These are phyloP conservation scores for Penicillium nordicum DNA, from an alignment of 2,329 filamentous ascomycete genomes.

Conservation along the genomic window DNA sequence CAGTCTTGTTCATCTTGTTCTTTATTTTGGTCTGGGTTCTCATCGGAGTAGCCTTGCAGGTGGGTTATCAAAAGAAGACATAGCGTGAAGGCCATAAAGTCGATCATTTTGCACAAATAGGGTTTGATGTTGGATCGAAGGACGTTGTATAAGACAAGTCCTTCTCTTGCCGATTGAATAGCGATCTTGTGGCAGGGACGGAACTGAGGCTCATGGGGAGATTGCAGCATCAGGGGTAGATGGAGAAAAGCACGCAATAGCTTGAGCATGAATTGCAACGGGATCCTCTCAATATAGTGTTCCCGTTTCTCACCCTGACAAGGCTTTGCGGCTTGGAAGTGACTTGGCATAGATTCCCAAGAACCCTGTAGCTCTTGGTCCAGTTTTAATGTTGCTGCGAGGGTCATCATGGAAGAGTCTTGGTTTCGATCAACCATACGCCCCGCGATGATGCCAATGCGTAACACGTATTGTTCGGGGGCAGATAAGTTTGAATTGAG, in stretches of 20 bases:
- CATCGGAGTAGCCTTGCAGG: constrained; percentile 37
- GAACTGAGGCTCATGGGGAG: constrained; percentile 35
- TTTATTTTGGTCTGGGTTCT: constrained; percentile 18
- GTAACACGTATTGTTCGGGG: constrained; percentile 30
- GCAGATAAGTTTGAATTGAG: constrained; percentile 15
- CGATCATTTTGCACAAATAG: constrained; percentile 46
- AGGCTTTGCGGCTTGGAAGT: constrained; percentile 29
- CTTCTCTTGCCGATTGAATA: constrained; percentile 43
- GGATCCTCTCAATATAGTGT: constrained; percentile 32
- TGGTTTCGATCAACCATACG: constrained; percentile 45
- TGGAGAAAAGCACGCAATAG: constrained; percentile 43
- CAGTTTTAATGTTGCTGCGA: constrained; percentile 40
- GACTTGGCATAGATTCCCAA: constrained; percentile 28
- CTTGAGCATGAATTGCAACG: constrained; percentile 42
- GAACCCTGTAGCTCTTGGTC: constrained; percentile 41
- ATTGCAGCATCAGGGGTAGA: constrained; percentile 47
- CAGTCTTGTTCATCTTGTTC: constrained; percentile 39
- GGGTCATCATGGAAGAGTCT: constrained; percentile 32
- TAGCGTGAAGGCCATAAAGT: constrained; percentile 49
- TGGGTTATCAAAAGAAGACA: constrained; percentile 46
- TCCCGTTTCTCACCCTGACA: constrained; percentile 21
- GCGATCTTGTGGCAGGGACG: constrained; percentile 39
- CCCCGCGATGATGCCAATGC: constrained; percentile 36
- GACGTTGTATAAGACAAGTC: constrained; percentile 39
- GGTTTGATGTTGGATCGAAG: constrained; percentile 33